Conservation (phyloP, 192 early-diverging fungal genomes). For the Coemansia sp. region DNA sequence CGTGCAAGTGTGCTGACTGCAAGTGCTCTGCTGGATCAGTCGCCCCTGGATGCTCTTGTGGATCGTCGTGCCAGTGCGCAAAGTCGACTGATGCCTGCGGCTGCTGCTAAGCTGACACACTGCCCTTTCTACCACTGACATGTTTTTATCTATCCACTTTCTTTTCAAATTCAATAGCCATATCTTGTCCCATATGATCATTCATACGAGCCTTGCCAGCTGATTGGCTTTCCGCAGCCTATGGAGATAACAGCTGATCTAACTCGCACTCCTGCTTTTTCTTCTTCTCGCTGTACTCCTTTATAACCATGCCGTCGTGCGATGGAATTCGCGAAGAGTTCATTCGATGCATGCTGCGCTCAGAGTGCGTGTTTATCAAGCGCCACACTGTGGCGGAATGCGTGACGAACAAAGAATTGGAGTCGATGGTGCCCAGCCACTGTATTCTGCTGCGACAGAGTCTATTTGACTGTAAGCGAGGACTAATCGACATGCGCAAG, state of each 20-base stretch:
- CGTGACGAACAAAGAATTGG: slow-evolving; percentile 42
- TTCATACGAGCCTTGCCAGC: background rate
- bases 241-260: background rate
- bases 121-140: too few relatives aligned
- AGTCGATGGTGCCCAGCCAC: slow-evolving; percentile 24
- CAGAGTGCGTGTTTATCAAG: slow-evolving; percentile 49
- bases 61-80: slow-evolving; percentile 8
- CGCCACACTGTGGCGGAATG: slow-evolving; percentile 45
- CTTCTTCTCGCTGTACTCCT: background rate
- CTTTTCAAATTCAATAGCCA: background rate
- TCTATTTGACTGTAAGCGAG: slow-evolving; percentile 52
- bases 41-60: slow-evolving; percentile 3
- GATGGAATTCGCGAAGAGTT: slow-evolving; percentile 51
- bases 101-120: background rate
- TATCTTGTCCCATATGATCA: background rate
- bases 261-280: background rate
- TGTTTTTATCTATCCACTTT: too few relatives aligned
- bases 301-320: slow-evolving; percentile 43
- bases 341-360: slow-evolving; percentile 45
- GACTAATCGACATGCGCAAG: slow-evolving; percentile 51
- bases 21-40: background rate
- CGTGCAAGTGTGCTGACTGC: slow-evolving; percentile 14
- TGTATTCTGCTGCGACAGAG: slow-evolving; percentile 43
- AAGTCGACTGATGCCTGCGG: slow-evolving; percentile 7
- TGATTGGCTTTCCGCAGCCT: slow-evolving; percentile 1